Conservation (phyloP, 1,284 basidiomycete genomes). For the Cutaneotrichosporon curvatum region DNA sequence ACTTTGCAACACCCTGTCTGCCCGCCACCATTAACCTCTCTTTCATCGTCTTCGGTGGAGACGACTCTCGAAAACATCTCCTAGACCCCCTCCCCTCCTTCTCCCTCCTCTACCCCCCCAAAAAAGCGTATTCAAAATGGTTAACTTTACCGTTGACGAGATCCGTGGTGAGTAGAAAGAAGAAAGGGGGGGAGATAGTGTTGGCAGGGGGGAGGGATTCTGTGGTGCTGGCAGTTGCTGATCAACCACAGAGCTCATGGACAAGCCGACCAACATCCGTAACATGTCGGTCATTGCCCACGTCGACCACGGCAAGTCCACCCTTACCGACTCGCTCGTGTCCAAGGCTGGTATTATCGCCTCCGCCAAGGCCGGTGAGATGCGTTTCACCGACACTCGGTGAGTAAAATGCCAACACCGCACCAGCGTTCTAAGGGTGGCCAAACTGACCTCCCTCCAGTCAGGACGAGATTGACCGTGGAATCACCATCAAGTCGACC, state of each 20-base stretch:
- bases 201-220: no score
- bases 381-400: conserved; percentile 93
- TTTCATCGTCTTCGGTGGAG: not conserved
- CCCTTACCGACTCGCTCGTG: conserved; percentile 96
- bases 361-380: conserved; percentile 86
- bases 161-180: conserved; percentile 58
- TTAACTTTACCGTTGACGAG: conserved; percentile 55
- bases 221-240: no score
- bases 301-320: conserved; percentile 99
- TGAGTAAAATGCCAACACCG: conserved; percentile 22
- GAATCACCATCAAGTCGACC: conserved; percentile 99
- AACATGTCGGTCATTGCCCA: conserved; percentile 99
- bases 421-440: no score
- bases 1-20: no score
- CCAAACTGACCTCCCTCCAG: no score
- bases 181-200: no score
- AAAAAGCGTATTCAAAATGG: no score
- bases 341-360: conserved; percentile 99
- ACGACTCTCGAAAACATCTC: no score
- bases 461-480: conserved; percentile 98
- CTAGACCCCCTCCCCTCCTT: no score
- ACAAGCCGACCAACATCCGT: conserved; percentile 50
- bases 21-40: no score
- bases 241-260: conserved; percentile 5
- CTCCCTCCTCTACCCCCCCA: no score